Evolutionary conservation across 1,139 yeast genomes (phyloP).

Genomic region (Suhomyces atakaporum): DNA sequence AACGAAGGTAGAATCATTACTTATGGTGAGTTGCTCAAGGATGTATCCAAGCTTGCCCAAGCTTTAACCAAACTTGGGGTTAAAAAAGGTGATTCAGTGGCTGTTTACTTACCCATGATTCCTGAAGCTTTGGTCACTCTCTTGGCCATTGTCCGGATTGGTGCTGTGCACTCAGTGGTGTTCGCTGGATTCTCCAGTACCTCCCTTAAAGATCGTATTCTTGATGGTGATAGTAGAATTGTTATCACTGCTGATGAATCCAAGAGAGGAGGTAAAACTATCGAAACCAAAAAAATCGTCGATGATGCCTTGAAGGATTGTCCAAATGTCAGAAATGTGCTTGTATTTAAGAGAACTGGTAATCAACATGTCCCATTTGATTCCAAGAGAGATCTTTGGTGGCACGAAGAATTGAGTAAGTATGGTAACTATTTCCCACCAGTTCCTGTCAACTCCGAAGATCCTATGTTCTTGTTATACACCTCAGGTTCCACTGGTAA

Average conservation of each 20-base stretch:
- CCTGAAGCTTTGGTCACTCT: constrained; percentile 77
- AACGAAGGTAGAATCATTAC: constrained; percentile 63
- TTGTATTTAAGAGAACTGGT: constrained; percentile 75
- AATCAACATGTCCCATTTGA: constrained; percentile 65
- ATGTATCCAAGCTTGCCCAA: constrained; percentile 71
- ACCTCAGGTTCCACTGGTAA: constrained; percentile 73
- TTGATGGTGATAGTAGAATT: constrained; percentile 71
- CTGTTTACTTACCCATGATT: constrained; percentile 84
- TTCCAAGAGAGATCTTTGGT: constrained; percentile 70
- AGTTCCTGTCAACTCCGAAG: constrained; percentile 60
- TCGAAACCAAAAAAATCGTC: constrained; percentile 79
- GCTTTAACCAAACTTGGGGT: constrained; percentile 68
- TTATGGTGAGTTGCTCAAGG: constrained; percentile 69
- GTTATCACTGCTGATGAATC: constrained; percentile 83
- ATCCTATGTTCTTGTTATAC: constrained; percentile 63
- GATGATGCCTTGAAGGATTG: constrained; percentile 76
- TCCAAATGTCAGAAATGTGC: constrained; percentile 66
- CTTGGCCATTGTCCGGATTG: constrained; percentile 73
- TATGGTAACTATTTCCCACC: constrained; percentile 66
- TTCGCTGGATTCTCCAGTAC: constrained; percentile 83
- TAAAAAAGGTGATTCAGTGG: constrained; percentile 80
- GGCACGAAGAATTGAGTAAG: constrained; percentile 74
- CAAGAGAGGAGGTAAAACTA: constrained; percentile 79
- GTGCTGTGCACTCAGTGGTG: constrained; percentile 81
- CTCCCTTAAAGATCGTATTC: constrained; percentile 73